A percentile compares a stretch with the other conserved stretches of the same genome.
Evolutionary conservation across 305 asterid genomes (phyloP).

Genomic region (Striga hermonthica): DNA sequence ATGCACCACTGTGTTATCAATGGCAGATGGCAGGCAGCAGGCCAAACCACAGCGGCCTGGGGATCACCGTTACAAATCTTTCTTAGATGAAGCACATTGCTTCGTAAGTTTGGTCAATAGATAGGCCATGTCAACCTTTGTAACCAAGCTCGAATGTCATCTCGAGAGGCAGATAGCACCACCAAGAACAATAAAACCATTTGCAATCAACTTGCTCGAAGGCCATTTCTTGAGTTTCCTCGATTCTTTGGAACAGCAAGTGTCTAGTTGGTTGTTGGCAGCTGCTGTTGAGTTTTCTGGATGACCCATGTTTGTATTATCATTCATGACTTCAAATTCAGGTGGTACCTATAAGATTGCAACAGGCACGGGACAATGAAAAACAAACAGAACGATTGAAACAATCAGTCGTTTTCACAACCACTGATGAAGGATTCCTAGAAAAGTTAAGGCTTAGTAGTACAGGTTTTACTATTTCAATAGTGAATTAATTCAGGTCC

Average conservation of each 20-base stretch:
- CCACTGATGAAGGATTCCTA: no score
- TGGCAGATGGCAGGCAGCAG: no score
- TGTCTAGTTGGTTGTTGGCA: constrained; percentile 22
- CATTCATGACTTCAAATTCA: constrained; percentile 47
- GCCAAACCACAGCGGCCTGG: no score
- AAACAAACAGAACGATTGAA: no score
- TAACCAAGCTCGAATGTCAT: constrained; percentile 71
- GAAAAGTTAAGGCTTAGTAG: no score
- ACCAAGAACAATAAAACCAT: constrained; percentile 63
- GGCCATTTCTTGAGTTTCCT: constrained; percentile 45
- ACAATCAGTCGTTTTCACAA: no score
- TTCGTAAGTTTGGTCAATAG: constrained; percentile 63
- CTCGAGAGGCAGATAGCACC: constrained; percentile 74
- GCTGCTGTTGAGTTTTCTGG: constrained; percentile 35
- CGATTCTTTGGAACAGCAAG: constrained; percentile 32
- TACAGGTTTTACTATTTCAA: no score
- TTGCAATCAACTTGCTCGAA: constrained; percentile 51
- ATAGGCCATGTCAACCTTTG: constrained; percentile 81
- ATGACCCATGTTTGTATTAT: constrained; percentile 23
- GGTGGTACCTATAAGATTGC: constrained; percentile 51
- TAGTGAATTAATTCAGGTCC: neutral
- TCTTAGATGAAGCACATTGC: constrained; percentile 38
- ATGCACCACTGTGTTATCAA: no score
- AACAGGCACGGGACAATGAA: no score
- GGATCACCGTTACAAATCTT: constrained; percentile 1